Evolutionary conservation across 1,284 basidiomycete genomes (phyloP).

Genomic region (Acaromyces ingoldii): DNA sequence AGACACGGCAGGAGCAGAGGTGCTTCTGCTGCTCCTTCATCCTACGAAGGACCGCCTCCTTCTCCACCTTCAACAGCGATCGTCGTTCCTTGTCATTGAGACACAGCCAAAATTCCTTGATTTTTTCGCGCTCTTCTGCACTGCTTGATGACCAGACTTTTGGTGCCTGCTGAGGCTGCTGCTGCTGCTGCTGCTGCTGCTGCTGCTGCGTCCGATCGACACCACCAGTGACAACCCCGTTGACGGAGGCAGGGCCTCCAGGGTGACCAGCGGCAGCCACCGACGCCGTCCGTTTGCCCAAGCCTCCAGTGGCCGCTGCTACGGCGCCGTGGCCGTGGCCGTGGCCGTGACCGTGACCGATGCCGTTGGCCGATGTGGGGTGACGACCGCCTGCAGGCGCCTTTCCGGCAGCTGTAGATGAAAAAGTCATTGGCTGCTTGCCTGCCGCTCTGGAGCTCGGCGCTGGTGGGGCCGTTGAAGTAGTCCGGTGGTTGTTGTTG

Average conservation of each 20-base stretch:
- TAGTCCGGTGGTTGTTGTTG: neutral
- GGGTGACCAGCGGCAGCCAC: conserved; percentile 1
- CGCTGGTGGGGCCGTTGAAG: conserved; percentile 20
- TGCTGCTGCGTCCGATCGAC: no score
- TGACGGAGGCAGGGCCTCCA: conserved; percentile 8
- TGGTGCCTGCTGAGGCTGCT: no score
- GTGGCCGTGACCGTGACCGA: conserved; percentile 14
- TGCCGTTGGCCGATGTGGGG: conserved; percentile 36
- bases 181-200: no score
- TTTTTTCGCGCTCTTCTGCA: conserved; percentile 84
- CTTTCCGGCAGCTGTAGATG: conserved; percentile 20
- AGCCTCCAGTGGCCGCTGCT: conserved; percentile 55
- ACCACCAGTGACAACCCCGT: neutral
- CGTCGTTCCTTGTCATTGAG: conserved; percentile 81
- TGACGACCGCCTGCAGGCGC: conserved; percentile 33
- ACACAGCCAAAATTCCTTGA: conserved; percentile 94
- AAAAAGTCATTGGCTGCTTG: conserved; percentile 65
- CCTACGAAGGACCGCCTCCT: conserved; percentile 90
- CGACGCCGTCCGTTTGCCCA: conserved; percentile 53
- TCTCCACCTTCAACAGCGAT: conserved; percentile 89
- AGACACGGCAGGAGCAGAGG: conserved; percentile 90
- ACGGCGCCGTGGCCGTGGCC: no score
- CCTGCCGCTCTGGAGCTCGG: conserved; percentile 68
- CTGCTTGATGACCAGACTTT: conserved; percentile 66
- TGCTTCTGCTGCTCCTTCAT: conserved; percentile 99